Evolutionary conservation across 2,329 filamentous ascomycete species (phyloP).

Genomic region (Penicillium sp.): DNA sequence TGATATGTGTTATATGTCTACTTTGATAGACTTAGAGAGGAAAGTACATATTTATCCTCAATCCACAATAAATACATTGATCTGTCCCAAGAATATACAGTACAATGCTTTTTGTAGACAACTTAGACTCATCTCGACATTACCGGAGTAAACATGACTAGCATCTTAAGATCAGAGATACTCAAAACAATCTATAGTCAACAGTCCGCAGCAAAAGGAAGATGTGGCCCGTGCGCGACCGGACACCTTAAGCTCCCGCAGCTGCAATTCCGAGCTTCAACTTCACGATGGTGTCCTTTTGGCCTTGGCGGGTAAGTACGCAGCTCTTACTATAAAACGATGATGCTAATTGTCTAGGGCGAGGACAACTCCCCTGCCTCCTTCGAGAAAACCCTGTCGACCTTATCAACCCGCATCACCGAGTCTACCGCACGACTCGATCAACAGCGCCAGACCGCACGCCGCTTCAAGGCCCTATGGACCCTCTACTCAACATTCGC

Average conservation of each 20-base stretch:
- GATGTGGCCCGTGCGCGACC: background rate
- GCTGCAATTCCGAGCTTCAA: constrained; percentile 41
- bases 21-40: too few relatives aligned
- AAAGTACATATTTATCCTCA: too few relatives aligned
- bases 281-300: constrained; percentile 68
- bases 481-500: constrained; percentile 86
- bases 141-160: too few relatives aligned
- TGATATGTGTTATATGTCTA: too few relatives aligned
- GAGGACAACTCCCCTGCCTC: constrained; percentile 76
- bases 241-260: background rate
- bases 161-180: too few relatives aligned
- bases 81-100: too few relatives aligned
- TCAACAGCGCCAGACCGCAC: constrained; percentile 61
- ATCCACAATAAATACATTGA: too few relatives aligned
- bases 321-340: background rate
- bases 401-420: constrained; percentile 75
- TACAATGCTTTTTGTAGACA: too few relatives aligned
- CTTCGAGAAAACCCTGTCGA: constrained; percentile 85
- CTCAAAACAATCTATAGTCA: too few relatives aligned
- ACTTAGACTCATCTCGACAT: too few relatives aligned
- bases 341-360: constrained; percentile 49
- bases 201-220: too few relatives aligned
- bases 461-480: constrained; percentile 76
- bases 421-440: constrained; percentile 69
- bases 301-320: constrained; percentile 69